Percentiles rank a stretch among this genome's conserved stretches.
These are phyloP conservation scores for Linderina pennispora DNA, from an alignment of 192 early-diverging fungal species.

Conservation along the genomic window DNA sequence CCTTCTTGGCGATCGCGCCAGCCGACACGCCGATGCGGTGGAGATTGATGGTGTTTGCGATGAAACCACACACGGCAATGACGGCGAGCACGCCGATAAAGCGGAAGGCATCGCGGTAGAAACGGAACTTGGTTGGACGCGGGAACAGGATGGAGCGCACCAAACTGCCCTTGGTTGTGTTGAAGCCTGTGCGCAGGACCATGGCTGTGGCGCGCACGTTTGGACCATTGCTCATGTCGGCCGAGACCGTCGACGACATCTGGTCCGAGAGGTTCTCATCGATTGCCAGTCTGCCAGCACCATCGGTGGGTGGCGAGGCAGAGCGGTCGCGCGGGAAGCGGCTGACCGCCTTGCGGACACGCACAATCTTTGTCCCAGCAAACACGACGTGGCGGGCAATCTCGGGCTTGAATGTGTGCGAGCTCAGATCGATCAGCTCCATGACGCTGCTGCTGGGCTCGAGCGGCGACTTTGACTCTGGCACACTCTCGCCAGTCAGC, in stretches of 20 bases:
- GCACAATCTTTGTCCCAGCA: conserved; percentile 86
- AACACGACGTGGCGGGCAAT: conserved; percentile 85
- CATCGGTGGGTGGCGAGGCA: too few relatives aligned
- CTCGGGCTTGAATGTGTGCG: conserved; percentile 42
- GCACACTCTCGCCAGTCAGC: conserved; percentile 96
- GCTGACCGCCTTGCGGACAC: conserved; percentile 47
- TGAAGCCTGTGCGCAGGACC: conserved; percentile 87
- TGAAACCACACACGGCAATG: conserved; percentile 78
- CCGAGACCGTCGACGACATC: not conserved
- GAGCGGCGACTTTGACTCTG: conserved; percentile 83
- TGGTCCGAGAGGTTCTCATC: not conserved
- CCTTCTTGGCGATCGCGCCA: conserved; percentile 69
- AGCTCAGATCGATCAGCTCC: conserved; percentile 16
- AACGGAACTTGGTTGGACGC: conserved; percentile 86
- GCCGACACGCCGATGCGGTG: conserved; percentile 67
- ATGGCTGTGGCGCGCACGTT: conserved; percentile 59
- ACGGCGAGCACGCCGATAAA: conserved; percentile 86
- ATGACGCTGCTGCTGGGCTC: conserved; percentile 1
- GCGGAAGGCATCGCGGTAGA: conserved; percentile 90
- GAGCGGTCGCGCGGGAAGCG: conserved; percentile 5
- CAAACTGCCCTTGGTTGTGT: conserved; percentile 91
- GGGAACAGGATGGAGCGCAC: conserved; percentile 95
- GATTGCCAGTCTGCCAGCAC: too few relatives aligned
- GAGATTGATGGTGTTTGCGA: conserved; percentile 79
- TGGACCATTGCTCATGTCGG: not conserved